Evolutionary conservation across 2,329 filamentous ascomycete species (phyloP).

Genomic region (Cladophialophora carrionii): DNA sequence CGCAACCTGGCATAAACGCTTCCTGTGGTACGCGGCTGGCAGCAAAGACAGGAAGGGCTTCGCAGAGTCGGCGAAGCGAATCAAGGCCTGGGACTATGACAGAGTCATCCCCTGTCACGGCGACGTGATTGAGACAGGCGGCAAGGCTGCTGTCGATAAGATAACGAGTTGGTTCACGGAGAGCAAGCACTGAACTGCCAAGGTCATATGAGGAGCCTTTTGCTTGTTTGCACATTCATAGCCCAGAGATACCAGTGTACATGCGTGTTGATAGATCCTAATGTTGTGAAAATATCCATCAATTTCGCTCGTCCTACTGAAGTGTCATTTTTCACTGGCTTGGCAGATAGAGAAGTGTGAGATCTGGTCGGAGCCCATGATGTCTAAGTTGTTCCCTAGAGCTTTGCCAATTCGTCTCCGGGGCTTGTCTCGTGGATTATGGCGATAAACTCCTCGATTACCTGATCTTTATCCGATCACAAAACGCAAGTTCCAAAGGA

Average conservation of each 20-base stretch:
- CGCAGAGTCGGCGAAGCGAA: constrained; percentile 68
- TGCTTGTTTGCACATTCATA: not conserved
- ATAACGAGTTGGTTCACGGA: constrained; percentile 82
- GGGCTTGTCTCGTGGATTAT: too few species aligned
- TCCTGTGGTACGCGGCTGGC: constrained; percentile 76
- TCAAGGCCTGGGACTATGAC: constrained; percentile 81
- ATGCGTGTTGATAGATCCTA: not conserved
- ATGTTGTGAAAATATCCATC: not conserved
- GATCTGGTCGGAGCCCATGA: not conserved
- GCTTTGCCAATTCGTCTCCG: too few species aligned
- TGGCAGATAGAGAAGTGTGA: too few species aligned
- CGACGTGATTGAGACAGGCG: constrained; percentile 76
- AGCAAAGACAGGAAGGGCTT: constrained; percentile 67
- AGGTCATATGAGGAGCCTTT: not conserved
- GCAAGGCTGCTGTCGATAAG: constrained; percentile 74
- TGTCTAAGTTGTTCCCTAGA: too few species aligned
- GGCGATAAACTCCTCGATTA: too few species aligned
- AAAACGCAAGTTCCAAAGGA: too few species aligned
- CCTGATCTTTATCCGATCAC: too few species aligned
- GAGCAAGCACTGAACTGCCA: constrained; percentile 43
- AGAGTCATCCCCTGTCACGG: constrained; percentile 90
- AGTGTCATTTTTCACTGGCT: not conserved
- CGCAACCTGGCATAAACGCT: constrained; percentile 75
- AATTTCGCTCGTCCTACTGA: not conserved
- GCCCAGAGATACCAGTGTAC: constrained; percentile 14